These are phyloP conservation scores for Xylogone sp. DNA, from an alignment of 2,329 filamentous ascomycete genomes.

Conservation along the genomic window DNA sequence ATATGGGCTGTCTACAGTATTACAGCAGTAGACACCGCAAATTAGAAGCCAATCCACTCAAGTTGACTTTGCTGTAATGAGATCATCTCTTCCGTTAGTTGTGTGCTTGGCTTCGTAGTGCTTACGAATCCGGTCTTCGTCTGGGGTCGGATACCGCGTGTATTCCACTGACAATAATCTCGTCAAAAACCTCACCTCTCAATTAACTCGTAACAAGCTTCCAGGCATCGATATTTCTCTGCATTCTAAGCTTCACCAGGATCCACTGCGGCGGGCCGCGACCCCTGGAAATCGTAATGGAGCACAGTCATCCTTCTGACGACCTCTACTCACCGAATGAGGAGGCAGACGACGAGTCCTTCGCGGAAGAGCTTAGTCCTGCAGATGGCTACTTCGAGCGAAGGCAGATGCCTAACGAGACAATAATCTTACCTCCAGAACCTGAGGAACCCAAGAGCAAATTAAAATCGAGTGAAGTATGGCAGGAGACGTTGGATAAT, in stretches of 20 bases:
- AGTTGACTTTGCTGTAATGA: too few relatives aligned
- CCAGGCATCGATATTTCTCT: neutral
- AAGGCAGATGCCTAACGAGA: slow-evolving; percentile 7
- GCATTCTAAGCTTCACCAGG: neutral
- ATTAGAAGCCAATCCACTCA: too few relatives aligned
- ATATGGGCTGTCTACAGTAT: neutral
- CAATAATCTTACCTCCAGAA: neutral
- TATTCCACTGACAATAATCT: neutral
- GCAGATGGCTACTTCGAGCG: slow-evolving; percentile 26
- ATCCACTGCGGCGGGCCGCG: neutral
- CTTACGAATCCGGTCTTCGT: neutral
- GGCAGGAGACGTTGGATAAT: neutral
- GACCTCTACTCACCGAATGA: slow-evolving; percentile 19
- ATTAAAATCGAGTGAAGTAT: neutral
- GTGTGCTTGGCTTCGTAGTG: neutral
- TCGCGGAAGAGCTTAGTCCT: slow-evolving; percentile 24
- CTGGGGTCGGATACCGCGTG: neutral
- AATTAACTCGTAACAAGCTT: neutral
- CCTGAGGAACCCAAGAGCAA: neutral
- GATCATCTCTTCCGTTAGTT: neutral
- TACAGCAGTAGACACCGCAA: too few relatives aligned
- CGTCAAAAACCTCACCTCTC: neutral
- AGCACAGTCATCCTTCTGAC: slow-evolving; percentile 13
- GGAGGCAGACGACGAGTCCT: slow-evolving; percentile 17
- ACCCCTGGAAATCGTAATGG: neutral